phyloP scores from a whole-genome alignment of 768 basidiomycete genomes.

The Mycena latifolia region DNA sequence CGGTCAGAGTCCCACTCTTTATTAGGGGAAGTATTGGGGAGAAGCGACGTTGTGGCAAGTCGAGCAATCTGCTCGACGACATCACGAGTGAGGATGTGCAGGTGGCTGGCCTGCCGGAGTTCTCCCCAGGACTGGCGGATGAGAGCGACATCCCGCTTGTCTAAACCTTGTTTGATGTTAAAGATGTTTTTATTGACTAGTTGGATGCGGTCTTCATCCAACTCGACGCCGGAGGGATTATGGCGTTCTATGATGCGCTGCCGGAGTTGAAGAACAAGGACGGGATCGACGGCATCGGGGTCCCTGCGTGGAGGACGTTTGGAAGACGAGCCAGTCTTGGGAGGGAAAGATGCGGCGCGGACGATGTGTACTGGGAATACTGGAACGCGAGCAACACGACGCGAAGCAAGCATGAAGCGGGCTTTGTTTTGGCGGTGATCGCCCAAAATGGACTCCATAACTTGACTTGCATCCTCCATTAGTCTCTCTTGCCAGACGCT shows the following conservation, averaged over 20 bases:
- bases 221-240: conserved; percentile 19
- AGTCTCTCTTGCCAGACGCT: too few relatives aligned
- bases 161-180: conserved; percentile 53
- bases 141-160: conserved; percentile 46
- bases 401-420: conserved; percentile 1
- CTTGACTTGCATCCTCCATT: too few relatives aligned
- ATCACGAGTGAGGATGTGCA: conserved; percentile 58
- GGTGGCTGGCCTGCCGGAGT: conserved; percentile 56
- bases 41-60: conserved; percentile 47
- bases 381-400: conserved; percentile 4
- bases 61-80: conserved; percentile 56
- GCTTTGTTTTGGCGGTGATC: not conserved
- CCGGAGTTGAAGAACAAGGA: conserved; percentile 20
- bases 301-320: not conserved
- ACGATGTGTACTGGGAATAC: not conserved
- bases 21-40: conserved; percentile 6
- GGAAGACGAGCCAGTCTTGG: not conserved
- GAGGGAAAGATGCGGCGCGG: conserved; percentile 29
- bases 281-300: conserved; percentile 24
- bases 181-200: conserved; percentile 49
- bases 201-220: conserved; percentile 31
- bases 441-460: too few relatives aligned
- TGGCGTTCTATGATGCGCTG: conserved; percentile 34
- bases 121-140: conserved; percentile 54
- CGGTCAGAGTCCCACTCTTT: conserved; percentile 43